Conservation (phyloP, 257 asterid genomes). For the Gentiana macrophylla region DNA sequence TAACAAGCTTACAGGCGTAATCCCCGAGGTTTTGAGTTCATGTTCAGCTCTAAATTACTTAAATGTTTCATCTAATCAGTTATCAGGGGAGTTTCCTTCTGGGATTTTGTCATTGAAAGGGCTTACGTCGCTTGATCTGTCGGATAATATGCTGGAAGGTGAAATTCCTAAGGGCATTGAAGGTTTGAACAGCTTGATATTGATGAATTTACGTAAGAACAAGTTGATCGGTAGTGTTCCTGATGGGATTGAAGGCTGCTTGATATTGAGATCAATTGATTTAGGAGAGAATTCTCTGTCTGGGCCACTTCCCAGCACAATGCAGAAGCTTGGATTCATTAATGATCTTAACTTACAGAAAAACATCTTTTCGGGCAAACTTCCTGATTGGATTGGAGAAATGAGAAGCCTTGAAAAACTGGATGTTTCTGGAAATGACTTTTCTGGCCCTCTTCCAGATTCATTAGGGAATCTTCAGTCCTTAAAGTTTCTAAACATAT, state of each 20-base stretch:
- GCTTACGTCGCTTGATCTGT: conserved; percentile 49
- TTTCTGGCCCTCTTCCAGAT: conserved; percentile 45
- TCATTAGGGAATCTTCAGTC: conserved; percentile 40
- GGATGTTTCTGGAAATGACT: conserved; percentile 52
- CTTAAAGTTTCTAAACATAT: conserved; percentile 45
- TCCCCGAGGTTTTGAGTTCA: conserved; percentile 45
- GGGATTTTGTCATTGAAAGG: conserved; percentile 46
- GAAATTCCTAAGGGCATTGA: conserved; percentile 54
- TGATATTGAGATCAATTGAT: conserved; percentile 38
- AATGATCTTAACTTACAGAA: conserved; percentile 35
- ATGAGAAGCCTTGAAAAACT: conserved; percentile 51
- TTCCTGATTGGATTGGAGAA: conserved; percentile 76
- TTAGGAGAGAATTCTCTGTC: conserved; percentile 41
- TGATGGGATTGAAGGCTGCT: conserved; percentile 51
- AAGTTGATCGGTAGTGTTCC: conserved; percentile 54
- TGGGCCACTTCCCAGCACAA: conserved; percentile 53
- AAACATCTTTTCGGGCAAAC: conserved; percentile 42
- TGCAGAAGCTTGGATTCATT: conserved; percentile 42
- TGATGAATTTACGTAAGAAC: conserved; percentile 38
- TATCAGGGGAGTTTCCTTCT: conserved; percentile 49
- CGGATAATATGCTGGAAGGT: conserved; percentile 58
- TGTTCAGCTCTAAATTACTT: conserved; percentile 46
- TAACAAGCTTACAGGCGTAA: conserved; percentile 53
- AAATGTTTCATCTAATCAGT: conserved; percentile 50
- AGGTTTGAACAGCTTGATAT: conserved; percentile 30